phyloP scores from a whole-genome alignment of 2,329 filamentous ascomycete species.

The Bipolaris cookei region DNA sequence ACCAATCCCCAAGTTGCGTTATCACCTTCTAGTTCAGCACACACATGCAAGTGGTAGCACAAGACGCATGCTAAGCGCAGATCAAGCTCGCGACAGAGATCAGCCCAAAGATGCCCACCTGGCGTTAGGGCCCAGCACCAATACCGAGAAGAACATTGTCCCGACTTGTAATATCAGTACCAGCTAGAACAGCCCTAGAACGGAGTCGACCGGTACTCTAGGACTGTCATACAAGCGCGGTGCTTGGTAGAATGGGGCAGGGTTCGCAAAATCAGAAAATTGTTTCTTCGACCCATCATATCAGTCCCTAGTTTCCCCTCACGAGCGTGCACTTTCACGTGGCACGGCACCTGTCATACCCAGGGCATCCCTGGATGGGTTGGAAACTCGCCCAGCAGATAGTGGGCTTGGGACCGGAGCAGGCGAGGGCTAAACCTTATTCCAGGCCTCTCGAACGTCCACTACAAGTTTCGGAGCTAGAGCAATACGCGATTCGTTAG shows the following conservation, averaged over 20 bases:
- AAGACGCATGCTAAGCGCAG: constrained; percentile 5
- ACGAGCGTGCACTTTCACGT: constrained; percentile 18
- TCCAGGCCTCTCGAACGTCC: constrained; percentile 19
- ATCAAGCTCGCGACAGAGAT: constrained; percentile 7
- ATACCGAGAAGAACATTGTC: constrained; percentile 5
- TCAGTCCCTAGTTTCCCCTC: constrained; percentile 4
- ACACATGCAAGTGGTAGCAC: constrained; percentile 14
- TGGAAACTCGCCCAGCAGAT: constrained; percentile 13
- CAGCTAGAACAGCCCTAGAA: constrained; percentile 10
- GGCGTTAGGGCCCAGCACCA: constrained; percentile 9
- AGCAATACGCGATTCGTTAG: constrained; percentile 18
- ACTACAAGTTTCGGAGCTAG: constrained; percentile 17
- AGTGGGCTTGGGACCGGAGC: constrained; percentile 26
- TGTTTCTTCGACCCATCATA: constrained; percentile 1
- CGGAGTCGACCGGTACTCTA: background rate
- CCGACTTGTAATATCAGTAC: constrained; percentile 1
- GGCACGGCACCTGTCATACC: constrained; percentile 17
- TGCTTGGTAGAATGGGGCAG: background rate
- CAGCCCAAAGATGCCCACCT: constrained; percentile 4
- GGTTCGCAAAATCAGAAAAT: background rate
- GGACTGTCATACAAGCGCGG: background rate
- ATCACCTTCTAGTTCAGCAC: constrained; percentile 7
- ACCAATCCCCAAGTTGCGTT: background rate
- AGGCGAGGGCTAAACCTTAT: constrained; percentile 30
- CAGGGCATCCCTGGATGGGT: constrained; percentile 22